Evolutionary conservation across 2,329 filamentous ascomycete species (phyloP).

Genomic region (Diatrype stigma): DNA sequence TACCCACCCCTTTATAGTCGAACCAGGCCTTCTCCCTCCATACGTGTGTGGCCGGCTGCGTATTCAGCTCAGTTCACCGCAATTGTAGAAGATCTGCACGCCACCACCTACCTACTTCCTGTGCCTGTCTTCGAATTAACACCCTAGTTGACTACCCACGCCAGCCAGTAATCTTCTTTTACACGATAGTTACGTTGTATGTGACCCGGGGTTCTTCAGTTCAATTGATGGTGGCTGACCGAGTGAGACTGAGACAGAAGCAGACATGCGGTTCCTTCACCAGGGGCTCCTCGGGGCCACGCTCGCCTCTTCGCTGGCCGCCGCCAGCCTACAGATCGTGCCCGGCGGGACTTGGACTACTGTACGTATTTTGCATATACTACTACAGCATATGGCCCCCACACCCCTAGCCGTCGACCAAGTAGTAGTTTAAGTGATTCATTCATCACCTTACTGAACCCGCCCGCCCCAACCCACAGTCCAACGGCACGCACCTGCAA

Average conservation of each 20-base stretch:
- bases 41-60: no score
- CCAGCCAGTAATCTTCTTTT: no score
- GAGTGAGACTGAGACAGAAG: neutral
- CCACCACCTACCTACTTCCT: no score
- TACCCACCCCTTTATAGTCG: no score
- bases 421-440: neutral
- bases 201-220: neutral
- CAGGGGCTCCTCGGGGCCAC: neutral
- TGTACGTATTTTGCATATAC: slow-evolving; percentile 23
- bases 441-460: neutral
- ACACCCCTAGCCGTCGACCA: neutral
- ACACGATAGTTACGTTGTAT: no score
- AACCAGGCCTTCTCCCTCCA: no score
- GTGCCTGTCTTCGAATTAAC: no score
- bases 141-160: no score
- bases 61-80: no score
- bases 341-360: slow-evolving; percentile 45
- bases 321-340: slow-evolving; percentile 33
- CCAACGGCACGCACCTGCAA: slow-evolving; percentile 55
- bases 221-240: neutral
- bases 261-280: neutral
- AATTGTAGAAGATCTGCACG: no score
- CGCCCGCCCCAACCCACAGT: slow-evolving; percentile 22
- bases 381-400: no score
- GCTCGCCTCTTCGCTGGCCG: slow-evolving; percentile 7